Base-by-base conservation (phyloP, 176 grass and related monocot genomes). In the Rhynchospora tenuis region DNA sequence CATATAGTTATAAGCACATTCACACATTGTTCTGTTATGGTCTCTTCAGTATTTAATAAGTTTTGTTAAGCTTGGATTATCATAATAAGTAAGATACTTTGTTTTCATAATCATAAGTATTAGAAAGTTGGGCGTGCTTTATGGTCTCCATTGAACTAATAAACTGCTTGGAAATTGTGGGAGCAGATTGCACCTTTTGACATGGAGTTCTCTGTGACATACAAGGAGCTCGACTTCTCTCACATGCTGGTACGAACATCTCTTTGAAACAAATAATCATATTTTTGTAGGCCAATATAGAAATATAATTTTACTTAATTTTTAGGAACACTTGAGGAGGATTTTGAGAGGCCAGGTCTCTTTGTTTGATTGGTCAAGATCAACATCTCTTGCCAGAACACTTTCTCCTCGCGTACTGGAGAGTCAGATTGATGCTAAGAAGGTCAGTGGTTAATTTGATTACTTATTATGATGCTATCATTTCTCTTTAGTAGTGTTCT, bases 191-290 rank as follows among this genome's bases (percentile, higher is more conserved):
- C 92, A 59, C 92, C 92, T 64, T 95, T 98, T 83, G 92, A 93
- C 83, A 91, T 98, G 50, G 95, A 95, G 84, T 98, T 98, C 79
- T 91, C 91, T 47, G 92, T 98, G 57, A 98, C 92, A 38, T 91
- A 98, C 72, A 98, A 98, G 87, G 95, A 98, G 80, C 88, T 98
- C 52, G 95, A 98, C 91, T 98, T 98, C 87, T 98, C 95, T 77
- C 95, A 98, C 91, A 90, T 98, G 80, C 56, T 98, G 88, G 95
- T 98, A 92, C 73, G 74, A 65, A 54, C 59, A 38, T 86, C n/a
- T 75, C 33, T 4, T 56, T 75, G n/a, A 11, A 85, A 31, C 67
- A 79, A 78, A 64, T 22, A 76, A 65, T 63, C 55, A 59, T 51
- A 31, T 64, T 79, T 72, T 52, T 81, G 31, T 6, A 26, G 84